Evolutionary conservation across 768 basidiomycete genomes (phyloP).

Genomic region (Boletus sp.): DNA sequence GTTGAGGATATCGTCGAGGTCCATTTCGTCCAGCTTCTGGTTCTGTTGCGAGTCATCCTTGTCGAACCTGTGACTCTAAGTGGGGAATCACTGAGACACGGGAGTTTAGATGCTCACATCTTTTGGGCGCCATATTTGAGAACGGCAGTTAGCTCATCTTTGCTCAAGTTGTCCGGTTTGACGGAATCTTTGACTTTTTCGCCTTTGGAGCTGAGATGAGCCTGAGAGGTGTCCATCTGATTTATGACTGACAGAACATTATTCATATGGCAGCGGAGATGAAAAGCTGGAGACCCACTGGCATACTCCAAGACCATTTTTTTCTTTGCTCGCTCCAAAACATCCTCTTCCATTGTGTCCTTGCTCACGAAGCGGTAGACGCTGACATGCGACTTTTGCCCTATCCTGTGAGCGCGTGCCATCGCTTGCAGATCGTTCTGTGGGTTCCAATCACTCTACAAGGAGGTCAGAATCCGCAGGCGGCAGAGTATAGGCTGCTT

Average conservation of each 20-base stretch:
- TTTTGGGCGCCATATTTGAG: slow-evolving; percentile 99
- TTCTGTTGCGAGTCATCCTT: slow-evolving; percentile 92
- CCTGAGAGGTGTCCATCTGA: slow-evolving; percentile 99
- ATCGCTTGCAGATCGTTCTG: slow-evolving; percentile 99
- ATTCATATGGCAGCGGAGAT: slow-evolving; percentile 13
- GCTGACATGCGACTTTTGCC: slow-evolving; percentile 97
- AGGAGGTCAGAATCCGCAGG: slow-evolving; percentile 9
- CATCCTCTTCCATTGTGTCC: slow-evolving; percentile 99
- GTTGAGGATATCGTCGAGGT: slow-evolving; percentile 96
- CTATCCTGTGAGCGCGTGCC: slow-evolving; percentile 98
- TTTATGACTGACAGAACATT: slow-evolving; percentile 78
- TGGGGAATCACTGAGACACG: background rate
- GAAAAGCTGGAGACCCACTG: slow-evolving; percentile 58
- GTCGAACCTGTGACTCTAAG: slow-evolving; percentile 70
- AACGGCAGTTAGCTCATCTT: slow-evolving; percentile 95
- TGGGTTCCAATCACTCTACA: slow-evolving; percentile 95
- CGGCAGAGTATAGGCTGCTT: slow-evolving; percentile 33
- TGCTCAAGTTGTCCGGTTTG: slow-evolving; percentile 84
- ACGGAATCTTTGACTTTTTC: slow-evolving; percentile 59
- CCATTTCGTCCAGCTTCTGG: slow-evolving; percentile 98
- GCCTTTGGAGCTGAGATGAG: slow-evolving; percentile 85
- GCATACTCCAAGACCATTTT: slow-evolving; percentile 99
- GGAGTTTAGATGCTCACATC: slow-evolving; percentile 56
- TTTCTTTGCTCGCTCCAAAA: slow-evolving; percentile 95
- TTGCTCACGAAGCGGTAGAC: slow-evolving; percentile 99